Evolutionary conservation across 805 yeast species (phyloP), one percentile per base, ranked within the genome.

Genomic region (Dipodascus albidus): DNA sequence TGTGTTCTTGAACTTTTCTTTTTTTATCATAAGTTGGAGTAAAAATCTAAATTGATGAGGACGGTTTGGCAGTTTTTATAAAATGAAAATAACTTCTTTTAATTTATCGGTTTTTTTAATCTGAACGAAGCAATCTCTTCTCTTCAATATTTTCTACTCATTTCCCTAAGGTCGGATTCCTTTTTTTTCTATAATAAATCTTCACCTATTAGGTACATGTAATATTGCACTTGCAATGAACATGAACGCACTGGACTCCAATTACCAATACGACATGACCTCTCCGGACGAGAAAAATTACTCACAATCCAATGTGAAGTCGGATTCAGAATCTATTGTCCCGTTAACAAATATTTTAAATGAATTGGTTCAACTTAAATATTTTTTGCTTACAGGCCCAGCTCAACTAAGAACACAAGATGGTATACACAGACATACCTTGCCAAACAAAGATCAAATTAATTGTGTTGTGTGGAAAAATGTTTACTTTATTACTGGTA

Each of bases 401-500:
- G 93, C 93, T 2, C 85, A 84, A 62, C 90, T 97, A 96, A 88
- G 82, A 64, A 85, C 82, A 55, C 82, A 84, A 60, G 97, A 91
- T 66, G 83, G 87, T 48, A 87, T 93, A 50, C 76, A 96, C 64
- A 74, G 96, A 53, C 91, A 87, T 67, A 85, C 83, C 64, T 70
- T 91, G 50, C 89, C 88, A 60, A 85, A 84, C 58, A 38, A 38
- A 38, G 96, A 90, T 67, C 93, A 91, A 2, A 88, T 91, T 59
- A 88, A 88, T 15, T 91, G 99, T 69, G 88, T 93, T 0, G 83
- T 77, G 60, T 91, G 98, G 97, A 86, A 88, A 62, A 85, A 85
- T 63, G 72, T 90, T 11, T 91, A 85, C 65, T 90, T 85, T 68
- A 79, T 91, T 50, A 91, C 98, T 0, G 98, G 98, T 1, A 91